Evolutionary conservation across 2,329 filamentous ascomycete species (phyloP).

Genomic region (Ophiosphaerella korrae): DNA sequence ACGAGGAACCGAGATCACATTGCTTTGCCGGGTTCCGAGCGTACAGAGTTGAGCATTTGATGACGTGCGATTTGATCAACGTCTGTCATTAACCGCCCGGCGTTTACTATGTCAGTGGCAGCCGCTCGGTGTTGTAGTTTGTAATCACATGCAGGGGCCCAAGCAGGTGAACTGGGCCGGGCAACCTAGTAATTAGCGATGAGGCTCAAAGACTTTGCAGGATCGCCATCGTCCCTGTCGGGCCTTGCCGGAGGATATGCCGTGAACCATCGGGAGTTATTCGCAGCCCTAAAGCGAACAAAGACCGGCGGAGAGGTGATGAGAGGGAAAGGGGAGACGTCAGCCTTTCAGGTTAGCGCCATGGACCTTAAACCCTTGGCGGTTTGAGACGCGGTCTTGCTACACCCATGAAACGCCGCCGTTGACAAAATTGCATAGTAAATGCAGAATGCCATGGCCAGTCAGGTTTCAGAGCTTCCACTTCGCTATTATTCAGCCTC

Average conservation of each 20-base stretch:
- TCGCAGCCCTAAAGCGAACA: background rate
- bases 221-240: background rate
- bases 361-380: slow-evolving; percentile 21
- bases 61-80: no score
- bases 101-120: no score
- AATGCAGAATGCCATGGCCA: slow-evolving; percentile 29
- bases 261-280: background rate
- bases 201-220: no score
- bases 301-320: slow-evolving; percentile 6
- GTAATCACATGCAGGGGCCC: no score
- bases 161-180: no score
- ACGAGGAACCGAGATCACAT: no score
- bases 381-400: slow-evolving; percentile 22
- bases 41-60: no score
- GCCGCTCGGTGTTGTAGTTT: no score
- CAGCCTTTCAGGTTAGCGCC: slow-evolving; percentile 23
- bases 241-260: no score
- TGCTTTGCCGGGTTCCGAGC: no score
- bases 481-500: slow-evolving; percentile 16
- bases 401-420: slow-evolving; percentile 39
- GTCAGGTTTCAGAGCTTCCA: slow-evolving; percentile 35
- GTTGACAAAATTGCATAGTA: slow-evolving; percentile 21
- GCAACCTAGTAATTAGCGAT: no score
- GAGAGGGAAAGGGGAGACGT: background rate
- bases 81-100: no score